Conservation (phyloP, 148 eudicot genomes). For the Fagopyrum tataricum region DNA sequence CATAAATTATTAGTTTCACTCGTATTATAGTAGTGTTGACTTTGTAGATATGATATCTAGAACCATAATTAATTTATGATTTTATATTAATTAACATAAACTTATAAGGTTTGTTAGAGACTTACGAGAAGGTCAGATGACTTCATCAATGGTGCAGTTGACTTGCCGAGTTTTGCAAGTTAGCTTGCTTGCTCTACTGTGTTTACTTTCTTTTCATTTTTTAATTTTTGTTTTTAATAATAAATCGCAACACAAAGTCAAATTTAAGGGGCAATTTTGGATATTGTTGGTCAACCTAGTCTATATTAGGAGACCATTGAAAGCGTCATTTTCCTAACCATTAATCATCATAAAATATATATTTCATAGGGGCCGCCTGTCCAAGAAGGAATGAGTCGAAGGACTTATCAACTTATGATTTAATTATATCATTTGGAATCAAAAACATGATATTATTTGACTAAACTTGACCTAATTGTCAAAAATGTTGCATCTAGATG, state of each 20-base stretch:
- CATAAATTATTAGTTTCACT: conserved; percentile 4
- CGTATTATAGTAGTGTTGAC: conserved; percentile 1
- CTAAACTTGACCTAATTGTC: background rate
- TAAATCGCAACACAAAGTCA: background rate
- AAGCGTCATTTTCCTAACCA: background rate
- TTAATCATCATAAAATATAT: background rate
- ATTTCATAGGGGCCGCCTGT: background rate
- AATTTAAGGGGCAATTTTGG: background rate
- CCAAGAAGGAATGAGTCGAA: background rate
- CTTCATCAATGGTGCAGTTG: conserved; percentile 10
- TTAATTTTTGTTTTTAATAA: background rate
- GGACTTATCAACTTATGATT: background rate
- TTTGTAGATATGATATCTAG: background rate
- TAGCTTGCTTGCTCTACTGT: conserved; percentile 9
- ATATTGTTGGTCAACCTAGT: background rate
- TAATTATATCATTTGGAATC: background rate
- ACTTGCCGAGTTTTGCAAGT: conserved; percentile 14
- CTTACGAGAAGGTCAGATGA: background rate
- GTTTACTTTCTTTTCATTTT: background rate
- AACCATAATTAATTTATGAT: background rate
- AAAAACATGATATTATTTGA: background rate
- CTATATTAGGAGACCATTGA: conserved; percentile 1
- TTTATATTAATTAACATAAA: background rate
- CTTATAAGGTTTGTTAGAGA: background rate
- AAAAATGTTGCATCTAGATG: no score